Base-by-base conservation (phyloP, 108 stramenopile genomes). In the Fragilaria radians region DNA sequence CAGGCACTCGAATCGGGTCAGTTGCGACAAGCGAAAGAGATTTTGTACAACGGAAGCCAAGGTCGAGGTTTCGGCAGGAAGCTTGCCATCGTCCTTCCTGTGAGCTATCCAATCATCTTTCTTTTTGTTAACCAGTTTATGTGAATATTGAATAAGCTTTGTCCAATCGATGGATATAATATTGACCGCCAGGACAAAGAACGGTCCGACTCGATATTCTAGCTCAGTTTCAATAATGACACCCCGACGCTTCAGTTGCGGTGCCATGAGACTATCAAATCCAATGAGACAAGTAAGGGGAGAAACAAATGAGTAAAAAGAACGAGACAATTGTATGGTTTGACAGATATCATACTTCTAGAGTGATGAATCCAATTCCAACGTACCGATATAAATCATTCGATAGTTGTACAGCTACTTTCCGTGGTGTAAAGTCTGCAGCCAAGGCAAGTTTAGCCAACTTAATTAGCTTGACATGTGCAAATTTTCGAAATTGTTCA, bases 101-200 rank as follows among this genome's bases (percentile, higher is more conserved):
- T 74, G 62, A 34, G 67, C 54, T 21, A 48, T 62, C 74, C 74
- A 72, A 33, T 61, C 58, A 32, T 56, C 52, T 59, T 65, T 36
- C 0, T 71, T 59, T 48, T 72, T 65, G 25, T 30, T 52, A 7
- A 75, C 76, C 22, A 75, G 72, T 18, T 61, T 67, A 36, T 80
- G 36, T 5, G 78, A 77, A 36, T 63, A 56, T 57, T 78, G 73
- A 33, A 86, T 79, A 9, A 90, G 58, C 23, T 68, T 49, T 4
- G 59, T 59, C 85, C 85, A 90, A 54, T 90, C 81, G 21, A 90
- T 82, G 22, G 68, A 58, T 3, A 68, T 32, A 7, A 90, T 52
- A 54, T 90, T 86, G 0, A 86, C 83, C 19, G 83, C 85, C 1
- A 90, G 63, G 1, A 90, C 89, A 72, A 90, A 90, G 48, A 77